Evolutionary conservation across 805 yeast genomes (phyloP), one percentile per base, ranked within the genome.

Genomic region (Candida cerambycidarum): DNA sequence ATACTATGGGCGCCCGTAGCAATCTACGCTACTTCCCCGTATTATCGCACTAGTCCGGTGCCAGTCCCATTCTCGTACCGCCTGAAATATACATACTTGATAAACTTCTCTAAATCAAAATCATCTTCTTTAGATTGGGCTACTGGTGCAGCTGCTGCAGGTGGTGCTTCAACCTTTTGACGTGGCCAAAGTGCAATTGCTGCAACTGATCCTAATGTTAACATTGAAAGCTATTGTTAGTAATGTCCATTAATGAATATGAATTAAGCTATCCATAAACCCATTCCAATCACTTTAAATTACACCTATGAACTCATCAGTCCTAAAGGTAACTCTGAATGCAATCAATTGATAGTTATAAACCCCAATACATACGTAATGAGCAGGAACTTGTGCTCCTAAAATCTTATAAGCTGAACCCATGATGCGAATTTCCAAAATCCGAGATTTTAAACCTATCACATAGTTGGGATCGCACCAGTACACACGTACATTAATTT

Each of bases 361-460:
- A n/a, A n/a, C n/a, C n/a, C n/a, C 18, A 3, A 16, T 32, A 67
- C 75, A 16, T 68, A 69, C 75, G 45, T 66, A 51, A 53, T 69
- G 73, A 31, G 75, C 61, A 44, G 71, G 74, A 47, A 69, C 75
- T 59, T 69, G 72, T 58, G 50, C 69, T 43, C 75, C 75, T 33
- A 69, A 63, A 42, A 69, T 62, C 37, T 69, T 66, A 48, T 69
- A 69, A 46, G 72, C 65, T 39, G 71, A 58, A 51, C 62, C 74
- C 75, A 69, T 69, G 29, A 28, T 7, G 11, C 16, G 29, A 21
- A 33, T 21, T 24, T 34, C 30, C 12, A n/a, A 39, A 21, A 6
- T 12, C 42, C 41, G 41, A 38, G 34, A 28, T 9, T 17, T 16
- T 18, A 23, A 8, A 14, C 28, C 38, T 14, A 19, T 33, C 42